Base-by-base conservation (phyloP, 805 yeast genomes). In the Kodamaea hsintzibuensis region DNA sequence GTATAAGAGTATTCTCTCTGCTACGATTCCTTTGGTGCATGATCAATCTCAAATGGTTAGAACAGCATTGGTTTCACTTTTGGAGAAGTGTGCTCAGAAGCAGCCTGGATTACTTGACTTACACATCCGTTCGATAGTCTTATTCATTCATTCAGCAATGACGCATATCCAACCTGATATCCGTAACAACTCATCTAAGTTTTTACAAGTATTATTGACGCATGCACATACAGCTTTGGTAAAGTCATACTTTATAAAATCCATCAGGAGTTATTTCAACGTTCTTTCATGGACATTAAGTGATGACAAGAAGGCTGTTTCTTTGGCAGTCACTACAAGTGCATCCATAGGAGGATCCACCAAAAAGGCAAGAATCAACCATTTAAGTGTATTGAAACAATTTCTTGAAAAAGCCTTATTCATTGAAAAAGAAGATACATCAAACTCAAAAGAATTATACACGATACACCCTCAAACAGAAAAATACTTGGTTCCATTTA, bases 81-180 rank as follows among this genome's bases (percentile, higher is more conserved):
- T 86, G 3, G 68, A 71, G 2, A 76, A 77, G 7, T 74, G 84
- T 35, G 81, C 83, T 1, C 62, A 67, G 12, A 69, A 69, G 22
- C 85, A 83, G 59, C 78, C 81, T 0, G 82, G 82, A 3, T 72
- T 88, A 25, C 69, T 88, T 55, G 82, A 81, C 53, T 67, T 88
- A 22, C 90, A 88, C 73, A 73, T 84, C 62, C 72, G 83, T 56
- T 70, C 76, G 17, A 64, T 88, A 52, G 79, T 88, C n/a, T 76
- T 93, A 30, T 92, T 88, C 66, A 77, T 93, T 14, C 88, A 88
- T 60, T 86, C 93, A 50, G 96, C 97, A 2, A 93, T 95, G 97
- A 88, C 98, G 14, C 98, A 95, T 67, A 88, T 95, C 42, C 81
- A 81, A 30, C 85, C 91, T 1, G 84, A 83, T 3, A 84, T 95